Base-by-base conservation (phyloP, 805 yeast genomes). In the Candida dajiaensis region DNA sequence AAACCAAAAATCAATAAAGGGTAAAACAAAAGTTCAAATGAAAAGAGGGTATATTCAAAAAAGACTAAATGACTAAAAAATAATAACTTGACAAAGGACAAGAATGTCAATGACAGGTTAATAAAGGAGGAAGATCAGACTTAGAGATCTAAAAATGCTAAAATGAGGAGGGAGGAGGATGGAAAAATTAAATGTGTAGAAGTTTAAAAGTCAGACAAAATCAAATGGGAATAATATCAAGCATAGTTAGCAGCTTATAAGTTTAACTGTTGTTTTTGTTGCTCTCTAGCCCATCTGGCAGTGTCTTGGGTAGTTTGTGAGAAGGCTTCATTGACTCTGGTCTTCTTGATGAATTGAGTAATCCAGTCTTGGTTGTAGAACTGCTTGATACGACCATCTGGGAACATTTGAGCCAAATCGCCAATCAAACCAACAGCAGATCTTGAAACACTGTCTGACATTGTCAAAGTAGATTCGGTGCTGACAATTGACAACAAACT, bases 241-340 rank as follows among this genome's bases (percentile, higher is more conserved):
- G 38, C 42, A 42, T 40, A 37, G 37, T 45, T 40, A 43, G 48
- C 45, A 37, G 42, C 44, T 52, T 42, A 53, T 37, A 52, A 44
- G 18, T 23, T 45, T 40, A 53, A 36, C 48, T 58, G 63, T 41
- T 46, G 50, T 40, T 54, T 59, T 43, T 56, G 62, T 51, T 70
- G 96, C 59, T 86, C 96, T 56, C 94, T 79, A 15, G 99, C 97
- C 98, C 98, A 94, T 68, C 90, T 80, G 9, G 97, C 97, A n/a
- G 96, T 87, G 59, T 85, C 94, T 63, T 79, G 81, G 12, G 97
- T 89, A 46, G 74, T 69, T 56, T 77, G 79, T 31, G 80, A 71
- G 61, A 81, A 86, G 28, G 72, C 56, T 51, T 76, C 73, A 61
- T 82, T 83, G 45, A 78, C 60, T 65, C 94, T 79, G 20, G 90